Percentiles rank a stretch among this genome's conserved stretches.
phyloP scores from a whole-genome alignment of 2,329 filamentous ascomycete species.

The Claviceps sp. region DNA sequence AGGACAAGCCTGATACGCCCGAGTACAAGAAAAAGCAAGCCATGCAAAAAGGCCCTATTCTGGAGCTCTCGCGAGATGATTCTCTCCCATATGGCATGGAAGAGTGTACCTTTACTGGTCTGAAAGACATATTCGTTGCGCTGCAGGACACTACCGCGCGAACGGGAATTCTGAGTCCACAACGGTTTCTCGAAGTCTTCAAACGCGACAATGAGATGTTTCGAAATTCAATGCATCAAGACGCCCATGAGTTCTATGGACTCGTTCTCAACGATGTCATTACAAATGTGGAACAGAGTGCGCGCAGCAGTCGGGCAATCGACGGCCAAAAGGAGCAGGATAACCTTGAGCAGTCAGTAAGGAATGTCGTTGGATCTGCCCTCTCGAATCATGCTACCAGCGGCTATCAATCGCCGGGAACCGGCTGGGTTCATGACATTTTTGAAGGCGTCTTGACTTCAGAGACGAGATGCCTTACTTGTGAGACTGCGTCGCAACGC shows the following conservation, averaged over 20 bases:
- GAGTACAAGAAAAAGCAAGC: slow-evolving; percentile 98
- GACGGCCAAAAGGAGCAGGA: slow-evolving; percentile 27
- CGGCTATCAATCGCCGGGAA: slow-evolving; percentile 45
- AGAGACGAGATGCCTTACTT: slow-evolving; percentile 91
- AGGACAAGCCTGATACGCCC: slow-evolving; percentile 87
- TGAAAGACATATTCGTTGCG: slow-evolving; percentile 93
- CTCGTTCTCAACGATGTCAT: slow-evolving; percentile 93
- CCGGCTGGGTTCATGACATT: slow-evolving; percentile 90
- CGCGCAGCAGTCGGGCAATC: slow-evolving; percentile 46
- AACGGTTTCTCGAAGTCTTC: slow-evolving; percentile 86
- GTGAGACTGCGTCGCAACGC: slow-evolving; percentile 86
- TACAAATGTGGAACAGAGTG: slow-evolving; percentile 81
- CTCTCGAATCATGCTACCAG: slow-evolving; percentile 20
- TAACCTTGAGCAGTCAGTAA: slow-evolving; percentile 38
- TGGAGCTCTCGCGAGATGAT: slow-evolving; percentile 76
- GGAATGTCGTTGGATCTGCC: slow-evolving; percentile 21
- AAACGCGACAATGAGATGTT: slow-evolving; percentile 96
- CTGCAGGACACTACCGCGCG: slow-evolving; percentile 69
- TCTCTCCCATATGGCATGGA: slow-evolving; percentile 76
- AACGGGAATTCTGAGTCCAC: slow-evolving; percentile 81
- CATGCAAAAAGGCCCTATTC: slow-evolving; percentile 71
- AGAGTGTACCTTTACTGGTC: slow-evolving; percentile 83
- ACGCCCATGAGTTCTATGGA: slow-evolving; percentile 94
- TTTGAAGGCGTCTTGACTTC: slow-evolving; percentile 93
- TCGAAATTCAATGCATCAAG: slow-evolving; percentile 91